Percentiles rank a stretch among this genome's conserved stretches.
Evolutionary conservation across 441 rosid genomes (phyloP).

Genomic region (Pelargonium citronellum): DNA sequence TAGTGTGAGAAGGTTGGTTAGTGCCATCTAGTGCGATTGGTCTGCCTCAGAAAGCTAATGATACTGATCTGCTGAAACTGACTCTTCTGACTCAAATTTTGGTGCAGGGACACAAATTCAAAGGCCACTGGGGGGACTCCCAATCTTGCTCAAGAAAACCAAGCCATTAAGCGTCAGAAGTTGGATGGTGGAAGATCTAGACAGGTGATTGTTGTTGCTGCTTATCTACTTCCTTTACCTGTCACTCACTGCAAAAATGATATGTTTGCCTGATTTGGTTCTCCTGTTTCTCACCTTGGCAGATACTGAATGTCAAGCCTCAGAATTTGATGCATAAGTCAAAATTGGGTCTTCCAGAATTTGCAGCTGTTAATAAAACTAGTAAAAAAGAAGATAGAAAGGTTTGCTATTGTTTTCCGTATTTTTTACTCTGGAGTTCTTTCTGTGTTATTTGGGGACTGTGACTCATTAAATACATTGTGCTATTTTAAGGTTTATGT

Average conservation of each 20-base stretch:
- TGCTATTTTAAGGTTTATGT: conserved; percentile 53
- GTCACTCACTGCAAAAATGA: not conserved
- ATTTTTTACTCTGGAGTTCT: not conserved
- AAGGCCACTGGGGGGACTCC: conserved; percentile 37
- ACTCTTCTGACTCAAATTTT: conserved; percentile 2
- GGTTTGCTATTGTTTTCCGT: conserved; percentile 35
- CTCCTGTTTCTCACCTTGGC: conserved; percentile 19
- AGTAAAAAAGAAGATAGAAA: conserved; percentile 60
- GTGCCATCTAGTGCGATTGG: conserved; percentile 7
- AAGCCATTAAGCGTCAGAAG: conserved; percentile 91
- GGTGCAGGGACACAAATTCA: conserved; percentile 34
- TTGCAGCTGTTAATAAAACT: conserved; percentile 31
- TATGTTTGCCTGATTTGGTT: not conserved
- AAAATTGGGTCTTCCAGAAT: conserved; percentile 44
- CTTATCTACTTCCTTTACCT: not conserved
- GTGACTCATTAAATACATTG: conserved; percentile 6
- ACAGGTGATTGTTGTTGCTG: conserved; percentile 45
- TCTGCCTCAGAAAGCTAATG: conserved; percentile 5
- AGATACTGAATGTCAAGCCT: conserved; percentile 80
- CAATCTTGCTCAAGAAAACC: conserved; percentile 70
- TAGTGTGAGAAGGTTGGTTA: conserved; percentile 39
- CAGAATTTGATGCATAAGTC: conserved; percentile 72
- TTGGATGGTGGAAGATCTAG: conserved; percentile 82
- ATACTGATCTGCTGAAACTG: conserved; percentile 4
- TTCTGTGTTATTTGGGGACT: not conserved